Evolutionary conservation across 2,329 filamentous ascomycete genomes (phyloP), one percentile per base, ranked within the genome.

Genomic region (Teratosphaeria destructans): DNA sequence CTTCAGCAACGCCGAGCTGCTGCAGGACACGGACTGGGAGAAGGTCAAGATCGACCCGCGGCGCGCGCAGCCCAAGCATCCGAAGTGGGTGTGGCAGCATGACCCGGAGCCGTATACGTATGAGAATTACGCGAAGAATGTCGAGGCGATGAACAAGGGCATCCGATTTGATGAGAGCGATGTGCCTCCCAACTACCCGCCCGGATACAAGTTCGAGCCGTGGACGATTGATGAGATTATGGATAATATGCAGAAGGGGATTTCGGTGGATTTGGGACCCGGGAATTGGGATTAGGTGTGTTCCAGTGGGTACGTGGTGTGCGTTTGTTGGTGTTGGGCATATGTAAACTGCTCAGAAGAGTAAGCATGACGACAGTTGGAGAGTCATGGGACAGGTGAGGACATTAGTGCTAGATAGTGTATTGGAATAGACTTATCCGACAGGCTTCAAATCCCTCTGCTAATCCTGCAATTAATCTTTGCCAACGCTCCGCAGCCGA

Each of bases 21-120:
- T 78, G 1, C 76, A 79, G 65, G 74, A 77, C 59, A 79, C 77
- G 11, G 75, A 79, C 64, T 79, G 77, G 77, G 72, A 75, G 59
- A 78, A 78, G 61, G 76, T 79, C 60, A 75, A 77, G 65, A 67
- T 77, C 1, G 74, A 78, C 62, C 76, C 76, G 0, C 72, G 74
- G 47, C 70, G 73, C 7, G 76, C 75, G 14, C 73, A 75, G 19
- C 75, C 76, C 39, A 76, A 77, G 64, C 72, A 75, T 2, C 77
- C 77, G 3, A 75, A 74, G 61, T 79, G 77, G 77, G 74, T 79
- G 3, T 78, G 73, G 68, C 65, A 61, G 35, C 76, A 78, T 62
- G 76, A 78, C 60, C 76, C 76, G 1, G 76, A 78, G 63, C 68
- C 70, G 3, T 77, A 78, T 60, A 75, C 74, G 3, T 76, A 76